Base-by-base conservation (phyloP, 108 stramenopile genomes). In the Nannochloropsis gaditana region DNA sequence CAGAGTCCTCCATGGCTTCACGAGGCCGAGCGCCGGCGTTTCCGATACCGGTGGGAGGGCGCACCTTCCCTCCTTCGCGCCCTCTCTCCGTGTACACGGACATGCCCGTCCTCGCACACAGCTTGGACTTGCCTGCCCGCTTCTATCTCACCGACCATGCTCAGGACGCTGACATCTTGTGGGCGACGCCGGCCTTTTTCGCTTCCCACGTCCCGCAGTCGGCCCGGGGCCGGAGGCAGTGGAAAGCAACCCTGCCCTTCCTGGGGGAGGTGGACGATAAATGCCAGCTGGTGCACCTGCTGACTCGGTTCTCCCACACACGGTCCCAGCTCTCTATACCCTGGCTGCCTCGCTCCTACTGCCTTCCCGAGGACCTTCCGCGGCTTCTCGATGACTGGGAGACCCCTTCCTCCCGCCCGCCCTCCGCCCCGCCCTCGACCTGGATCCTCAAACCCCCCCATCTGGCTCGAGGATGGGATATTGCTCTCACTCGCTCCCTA, bases 401-500 rank as follows among this genome's bases (percentile, higher is more conserved):
- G 59, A 73, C 15, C 15, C 6, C n/a, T 73, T 73, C 59, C 59
- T 73, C 59, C 59, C n/a, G 19, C 59, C 59, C 59, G 15, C n/a
- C 59, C 59, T 73, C 1, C 47, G 10, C 59, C 59, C 31, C 31
- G 31, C 31, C 31, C 31, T 4, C 59, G 2, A 73, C 59, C 59
- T 73, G 59, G 59, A 73, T 73, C 59, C 8, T 73, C 4, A 73
- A 73, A 8, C 59, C 59, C n/a, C 59, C 59, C 59, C 59, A 73
- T n/a, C 59, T 73, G 15, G 59, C 59, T n/a, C 59, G 59, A 4
- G 59, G 59, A n/a, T 73, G 59, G 59, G 59, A 73, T n/a, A 73
- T 73, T 73, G 59, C n/a, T 6, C 59, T 73, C 59, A 73, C 59
- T 73, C 59, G 59, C 59, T 73, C 59, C 59, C 59, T 73, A 4